Percentiles rank a stretch among this genome's conserved stretches.
These are phyloP conservation scores for Verbascum thapsus DNA, from an alignment of 257 asterid genomes.

Conservation along the genomic window DNA sequence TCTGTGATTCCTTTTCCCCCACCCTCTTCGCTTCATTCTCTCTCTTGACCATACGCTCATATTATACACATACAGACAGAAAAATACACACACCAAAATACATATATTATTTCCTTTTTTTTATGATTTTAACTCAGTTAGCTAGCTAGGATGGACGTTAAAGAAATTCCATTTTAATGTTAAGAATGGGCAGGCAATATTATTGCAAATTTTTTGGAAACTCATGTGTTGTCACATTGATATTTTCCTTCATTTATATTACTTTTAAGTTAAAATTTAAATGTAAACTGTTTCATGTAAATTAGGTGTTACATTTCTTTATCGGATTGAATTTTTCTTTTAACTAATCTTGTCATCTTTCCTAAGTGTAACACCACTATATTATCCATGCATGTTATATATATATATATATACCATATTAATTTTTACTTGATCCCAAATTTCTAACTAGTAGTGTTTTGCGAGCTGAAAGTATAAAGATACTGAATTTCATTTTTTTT, in stretches of 20 bases:
- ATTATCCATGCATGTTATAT: too few relatives aligned
- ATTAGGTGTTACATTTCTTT: neutral
- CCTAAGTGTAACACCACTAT: too few relatives aligned
- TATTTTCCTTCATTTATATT: conserved; percentile 2
- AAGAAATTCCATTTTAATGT: conserved; percentile 35
- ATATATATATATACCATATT: too few relatives aligned
- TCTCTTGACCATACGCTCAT: conserved; percentile 21
- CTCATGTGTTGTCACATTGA: conserved; percentile 27
- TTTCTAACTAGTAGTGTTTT: too few relatives aligned
- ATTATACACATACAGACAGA: conserved; percentile 2
- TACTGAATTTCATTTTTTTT: too few relatives aligned
- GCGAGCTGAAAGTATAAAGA: too few relatives aligned
- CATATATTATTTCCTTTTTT: neutral
- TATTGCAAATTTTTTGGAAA: conserved; percentile 22
- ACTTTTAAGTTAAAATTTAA: neutral
- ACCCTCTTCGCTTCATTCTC: conserved; percentile 42
- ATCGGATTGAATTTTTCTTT: too few relatives aligned
- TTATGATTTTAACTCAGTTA: neutral
- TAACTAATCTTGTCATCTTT: too few relatives aligned
- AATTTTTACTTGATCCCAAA: too few relatives aligned
- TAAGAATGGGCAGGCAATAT: conserved; percentile 26
- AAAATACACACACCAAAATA: conserved; percentile 14
- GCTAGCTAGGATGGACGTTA: conserved; percentile 28
- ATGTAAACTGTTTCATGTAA: neutral
- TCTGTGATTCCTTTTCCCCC: conserved; percentile 54